Conservation (phyloP, 2,329 filamentous ascomycete genomes). For the Raffaelea albimanens region DNA sequence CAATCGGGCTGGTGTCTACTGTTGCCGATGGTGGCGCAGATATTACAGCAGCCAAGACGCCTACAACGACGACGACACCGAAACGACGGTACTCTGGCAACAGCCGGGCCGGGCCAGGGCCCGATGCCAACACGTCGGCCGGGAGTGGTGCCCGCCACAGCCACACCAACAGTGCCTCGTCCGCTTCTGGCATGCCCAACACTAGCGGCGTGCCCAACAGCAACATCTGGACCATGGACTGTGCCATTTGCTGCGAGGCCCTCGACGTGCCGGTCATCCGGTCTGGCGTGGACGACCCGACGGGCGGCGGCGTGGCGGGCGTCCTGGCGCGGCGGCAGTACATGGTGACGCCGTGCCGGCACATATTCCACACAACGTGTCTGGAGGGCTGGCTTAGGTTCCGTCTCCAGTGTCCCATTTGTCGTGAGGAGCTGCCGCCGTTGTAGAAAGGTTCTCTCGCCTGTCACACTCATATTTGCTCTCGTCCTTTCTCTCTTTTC, state of each 20-base stretch:
- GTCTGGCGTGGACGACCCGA: constrained; percentile 40
- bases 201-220: constrained; percentile 19
- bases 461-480: too few species aligned
- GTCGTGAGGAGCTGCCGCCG: constrained; percentile 79
- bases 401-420: constrained; percentile 88
- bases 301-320: constrained; percentile 46
- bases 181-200: constrained; percentile 22
- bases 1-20: constrained; percentile 53
- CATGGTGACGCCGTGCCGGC: constrained; percentile 95
- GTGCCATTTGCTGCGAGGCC: constrained; percentile 87
- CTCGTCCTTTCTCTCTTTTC: too few species aligned
- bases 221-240: constrained; percentile 59
- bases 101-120: too few species aligned
- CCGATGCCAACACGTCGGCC: too few species aligned
- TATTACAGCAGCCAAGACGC: not conserved
- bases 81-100: too few species aligned
- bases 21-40: too few species aligned
- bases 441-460: too few species aligned
- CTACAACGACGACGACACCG: too few species aligned
- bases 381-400: constrained; percentile 96
- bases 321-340: constrained; percentile 75
- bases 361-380: constrained; percentile 89
- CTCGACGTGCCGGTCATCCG: constrained; percentile 79
- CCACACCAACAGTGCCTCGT: constrained; percentile 13
- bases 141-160: constrained; percentile 7